phyloP scores from a whole-genome alignment of 345 rosid species.

The Eucalyptus viminalis region DNA sequence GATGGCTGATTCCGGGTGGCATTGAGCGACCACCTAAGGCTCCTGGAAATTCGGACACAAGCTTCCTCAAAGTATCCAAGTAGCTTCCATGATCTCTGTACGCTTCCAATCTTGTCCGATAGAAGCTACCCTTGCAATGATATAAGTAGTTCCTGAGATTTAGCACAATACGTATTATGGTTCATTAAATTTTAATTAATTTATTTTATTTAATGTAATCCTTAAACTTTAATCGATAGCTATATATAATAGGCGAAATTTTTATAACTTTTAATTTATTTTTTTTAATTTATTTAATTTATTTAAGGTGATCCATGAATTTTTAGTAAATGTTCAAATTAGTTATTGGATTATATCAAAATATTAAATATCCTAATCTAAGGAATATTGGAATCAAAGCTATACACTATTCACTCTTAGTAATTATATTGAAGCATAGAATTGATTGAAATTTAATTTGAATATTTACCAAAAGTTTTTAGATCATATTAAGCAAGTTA shows the following conservation, averaged over 20 bases:
- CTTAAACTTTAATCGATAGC: no score
- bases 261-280: no score
- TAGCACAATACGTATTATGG: no score
- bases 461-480: no score
- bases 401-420: rapidly evolving
- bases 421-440: not conserved
- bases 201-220: no score
- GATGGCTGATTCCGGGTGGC: not conserved
- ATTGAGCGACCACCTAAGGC: not conserved
- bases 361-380: no score
- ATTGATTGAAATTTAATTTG: no score
- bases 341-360: rapidly evolving
- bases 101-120: not conserved
- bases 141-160: no score
- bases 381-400: no score
- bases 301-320: rapidly evolving
- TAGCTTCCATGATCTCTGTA: not conserved
- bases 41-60: not conserved
- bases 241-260: no score
- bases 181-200: rapidly evolving
- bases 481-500: rapidly evolving
- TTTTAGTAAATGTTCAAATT: no score
- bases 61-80: not conserved
- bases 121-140: not conserved
- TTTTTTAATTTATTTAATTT: no score